Evolutionary conservation across 2,329 filamentous ascomycete genomes (phyloP).

Genomic region (Fusarium pininemorale): DNA sequence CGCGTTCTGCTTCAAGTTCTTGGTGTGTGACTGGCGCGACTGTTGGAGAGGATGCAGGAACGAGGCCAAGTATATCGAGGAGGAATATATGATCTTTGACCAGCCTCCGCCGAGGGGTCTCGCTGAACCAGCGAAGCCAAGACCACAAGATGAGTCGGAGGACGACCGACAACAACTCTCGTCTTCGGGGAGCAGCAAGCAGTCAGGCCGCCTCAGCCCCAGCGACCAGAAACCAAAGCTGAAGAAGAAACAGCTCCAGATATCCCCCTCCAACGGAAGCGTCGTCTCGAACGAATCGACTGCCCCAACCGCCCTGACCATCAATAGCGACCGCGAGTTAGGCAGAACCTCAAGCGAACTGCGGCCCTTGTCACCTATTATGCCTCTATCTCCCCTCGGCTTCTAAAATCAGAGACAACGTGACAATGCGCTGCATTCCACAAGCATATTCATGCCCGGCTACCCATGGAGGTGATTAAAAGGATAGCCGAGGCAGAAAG

Average conservation of each 20-base stretch:
- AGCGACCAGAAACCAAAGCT: conserved; percentile 38
- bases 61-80: conserved; percentile 80
- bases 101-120: conserved; percentile 64
- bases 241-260: conserved; percentile 56
- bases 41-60: conserved; percentile 98
- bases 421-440: conserved; percentile 6
- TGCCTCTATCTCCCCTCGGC: conserved; percentile 70
- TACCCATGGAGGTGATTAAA: background rate
- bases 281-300: conserved; percentile 55
- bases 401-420: conserved; percentile 51
- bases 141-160: conserved; percentile 36
- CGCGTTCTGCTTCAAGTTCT: conserved; percentile 91
- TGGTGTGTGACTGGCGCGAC: conserved; percentile 94
- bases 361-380: conserved; percentile 70
- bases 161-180: conserved; percentile 52
- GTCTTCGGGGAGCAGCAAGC: conserved; percentile 72
- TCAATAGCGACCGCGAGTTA: conserved; percentile 51
- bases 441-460: conserved; percentile 5
- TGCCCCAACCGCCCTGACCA: conserved; percentile 57
- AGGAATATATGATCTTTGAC: conserved; percentile 71
- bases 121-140: conserved; percentile 47
- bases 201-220: conserved; percentile 46
- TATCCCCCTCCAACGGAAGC: conserved; percentile 55
- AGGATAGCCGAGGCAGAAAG: background rate
- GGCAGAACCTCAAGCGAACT: conserved; percentile 53